Percentiles rank a stretch among this genome's conserved stretches.
phyloP scores from a whole-genome alignment of 495 filamentous ascomycete species.

The Lentithecium fluviatile region DNA sequence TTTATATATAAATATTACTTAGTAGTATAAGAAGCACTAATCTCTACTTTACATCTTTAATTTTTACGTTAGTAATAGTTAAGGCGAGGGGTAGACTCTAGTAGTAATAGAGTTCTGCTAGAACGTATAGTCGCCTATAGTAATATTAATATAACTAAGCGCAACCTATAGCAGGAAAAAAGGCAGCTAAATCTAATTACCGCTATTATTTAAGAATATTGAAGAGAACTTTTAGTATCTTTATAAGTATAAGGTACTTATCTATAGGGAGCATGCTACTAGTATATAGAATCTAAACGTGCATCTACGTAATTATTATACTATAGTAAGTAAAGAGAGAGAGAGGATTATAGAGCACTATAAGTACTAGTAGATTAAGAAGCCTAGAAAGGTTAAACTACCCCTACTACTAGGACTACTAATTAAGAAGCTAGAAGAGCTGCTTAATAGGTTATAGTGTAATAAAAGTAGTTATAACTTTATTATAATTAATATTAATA shows the following conservation, averaged over 20 bases:
- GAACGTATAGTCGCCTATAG: no score
- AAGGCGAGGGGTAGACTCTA: no score
- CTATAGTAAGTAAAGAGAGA: neutral
- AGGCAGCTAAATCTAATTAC: neutral
- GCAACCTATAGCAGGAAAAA: no score
- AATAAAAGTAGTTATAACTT: neutral
- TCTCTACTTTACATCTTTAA: no score
- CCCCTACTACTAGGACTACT: slow-evolving; percentile 1
- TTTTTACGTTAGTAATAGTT: no score
- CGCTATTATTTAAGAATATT: neutral
- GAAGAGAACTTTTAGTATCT: slow-evolving; percentile 5
- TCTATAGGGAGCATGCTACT: neutral
- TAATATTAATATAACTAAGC: no score
- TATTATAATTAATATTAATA: slow-evolving; percentile 5
- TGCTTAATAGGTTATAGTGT: slow-evolving; percentile 2
- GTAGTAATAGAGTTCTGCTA: no score
- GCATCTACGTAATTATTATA: neutral
- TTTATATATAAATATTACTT: no score
- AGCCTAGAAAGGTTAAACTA: neutral
- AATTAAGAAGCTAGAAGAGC: slow-evolving; percentile 1
- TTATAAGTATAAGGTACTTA: neutral
- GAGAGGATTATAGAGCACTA: neutral
- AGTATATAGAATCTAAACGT: slow-evolving; percentile 5
- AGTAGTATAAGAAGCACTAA: no score
- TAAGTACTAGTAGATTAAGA: no score